A percentile compares a stretch with the other conserved stretches of the same genome.
Conservation (phyloP, 345 rosid genomes). For the Eucalyptus shirleyi region DNA sequence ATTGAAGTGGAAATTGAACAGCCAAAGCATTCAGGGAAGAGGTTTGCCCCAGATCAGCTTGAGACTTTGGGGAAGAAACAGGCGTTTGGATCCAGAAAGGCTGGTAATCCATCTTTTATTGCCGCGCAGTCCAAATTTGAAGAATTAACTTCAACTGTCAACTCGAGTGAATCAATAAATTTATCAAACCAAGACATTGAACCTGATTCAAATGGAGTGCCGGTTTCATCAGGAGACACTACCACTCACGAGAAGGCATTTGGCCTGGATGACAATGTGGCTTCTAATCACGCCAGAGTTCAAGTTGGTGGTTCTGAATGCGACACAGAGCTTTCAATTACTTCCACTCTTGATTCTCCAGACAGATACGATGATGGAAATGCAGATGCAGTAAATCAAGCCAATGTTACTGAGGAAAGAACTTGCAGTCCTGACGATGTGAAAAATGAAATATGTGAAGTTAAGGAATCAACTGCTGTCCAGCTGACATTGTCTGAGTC, state of each 20-base stretch:
- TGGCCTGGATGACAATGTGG: slow-evolving; percentile 13
- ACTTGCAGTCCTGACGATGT: slow-evolving; percentile 1
- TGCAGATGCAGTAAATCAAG: slow-evolving; percentile 18
- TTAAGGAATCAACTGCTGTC: slow-evolving; percentile 7
- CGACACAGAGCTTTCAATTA: slow-evolving; percentile 81
- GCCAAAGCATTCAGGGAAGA: slow-evolving; percentile 46
- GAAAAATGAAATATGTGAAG: slow-evolving; percentile 20
- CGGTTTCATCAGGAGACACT: slow-evolving; percentile 7
- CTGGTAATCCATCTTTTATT: slow-evolving; percentile 55
- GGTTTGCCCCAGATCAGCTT: slow-evolving; percentile 34
- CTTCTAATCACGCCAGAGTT: slow-evolving; percentile 3
- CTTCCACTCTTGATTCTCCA: slow-evolving; percentile 86
- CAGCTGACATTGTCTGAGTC: slow-evolving; percentile 1
- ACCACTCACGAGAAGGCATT: slow-evolving; percentile 8
- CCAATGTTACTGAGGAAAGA: slow-evolving; percentile 24
- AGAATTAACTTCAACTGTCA: slow-evolving; percentile 41
- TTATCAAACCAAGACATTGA: slow-evolving; percentile 24
- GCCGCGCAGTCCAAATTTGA: slow-evolving; percentile 70
- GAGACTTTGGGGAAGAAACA: slow-evolving; percentile 32
- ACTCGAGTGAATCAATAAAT: slow-evolving; percentile 18
- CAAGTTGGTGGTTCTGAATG: slow-evolving; percentile 68
- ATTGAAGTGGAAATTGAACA: slow-evolving; percentile 37
- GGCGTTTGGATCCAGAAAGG: slow-evolving; percentile 33
- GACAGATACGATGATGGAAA: slow-evolving; percentile 49
- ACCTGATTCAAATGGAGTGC: slow-evolving; percentile 20